Conservation (phyloP, 2,329 filamentous ascomycete genomes). For the Neonectria sp. region DNA sequence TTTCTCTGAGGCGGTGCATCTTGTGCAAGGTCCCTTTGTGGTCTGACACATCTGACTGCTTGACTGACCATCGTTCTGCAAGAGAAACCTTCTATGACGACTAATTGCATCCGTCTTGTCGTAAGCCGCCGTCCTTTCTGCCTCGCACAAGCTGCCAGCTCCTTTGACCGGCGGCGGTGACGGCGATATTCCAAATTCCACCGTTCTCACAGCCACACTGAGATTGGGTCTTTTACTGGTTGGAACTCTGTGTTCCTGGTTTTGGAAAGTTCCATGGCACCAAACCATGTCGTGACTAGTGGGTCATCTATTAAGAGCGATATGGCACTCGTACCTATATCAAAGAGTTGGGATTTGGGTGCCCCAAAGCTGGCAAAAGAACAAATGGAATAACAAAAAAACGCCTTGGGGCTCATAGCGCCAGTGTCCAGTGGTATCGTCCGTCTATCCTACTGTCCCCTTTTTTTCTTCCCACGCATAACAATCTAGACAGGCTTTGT, state of each 20-base stretch:
- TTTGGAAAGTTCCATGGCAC: constrained; percentile 4
- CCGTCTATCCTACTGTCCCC: constrained; percentile 18
- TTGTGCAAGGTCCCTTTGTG: constrained; percentile 25
- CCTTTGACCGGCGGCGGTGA: background rate
- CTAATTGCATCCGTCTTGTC: background rate
- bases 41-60: constrained; percentile 21
- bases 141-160: background rate
- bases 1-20: constrained; percentile 28
- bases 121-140: constrained; percentile 1
- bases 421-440: constrained; percentile 24
- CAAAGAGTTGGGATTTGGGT: constrained; percentile 22
- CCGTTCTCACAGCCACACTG: constrained; percentile 3
- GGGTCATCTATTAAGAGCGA: background rate
- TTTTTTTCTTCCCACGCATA: constrained; percentile 2
- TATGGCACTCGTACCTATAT: constrained; percentile 3
- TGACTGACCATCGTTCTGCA: constrained; percentile 1
- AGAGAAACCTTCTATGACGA: background rate
- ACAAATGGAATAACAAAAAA: constrained; percentile 1
- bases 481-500: constrained; percentile 10
- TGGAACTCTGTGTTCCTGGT: background rate
- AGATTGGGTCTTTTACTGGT: background rate
- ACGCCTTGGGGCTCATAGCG: constrained; percentile 11
- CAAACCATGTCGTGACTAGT: background rate
- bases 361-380: constrained; percentile 5
- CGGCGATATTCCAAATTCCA: background rate